A percentile compares a stretch with the other conserved stretches of the same genome.
These are phyloP conservation scores for Escallonia herrerae DNA, from an alignment of 129 eudicot species.

Conservation along the genomic window DNA sequence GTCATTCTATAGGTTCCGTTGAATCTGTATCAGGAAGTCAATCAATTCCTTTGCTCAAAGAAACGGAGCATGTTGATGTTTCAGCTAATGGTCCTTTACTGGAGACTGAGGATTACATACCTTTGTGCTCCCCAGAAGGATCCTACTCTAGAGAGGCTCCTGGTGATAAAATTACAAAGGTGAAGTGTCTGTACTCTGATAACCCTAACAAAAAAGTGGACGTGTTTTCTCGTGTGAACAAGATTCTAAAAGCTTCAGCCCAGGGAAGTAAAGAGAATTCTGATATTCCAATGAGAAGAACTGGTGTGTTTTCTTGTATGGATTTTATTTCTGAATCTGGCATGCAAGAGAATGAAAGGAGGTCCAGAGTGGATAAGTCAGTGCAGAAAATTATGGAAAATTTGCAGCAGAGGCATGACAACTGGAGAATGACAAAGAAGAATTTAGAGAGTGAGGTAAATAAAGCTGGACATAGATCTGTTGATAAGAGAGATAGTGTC, in stretches of 20 bases:
- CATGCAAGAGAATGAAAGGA: not conserved
- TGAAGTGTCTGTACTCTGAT: conserved; percentile 12
- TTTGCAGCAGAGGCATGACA: conserved; percentile 3
- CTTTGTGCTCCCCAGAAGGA: conserved; percentile 5
- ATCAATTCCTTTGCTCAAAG: not conserved
- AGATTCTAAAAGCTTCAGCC: not conserved
- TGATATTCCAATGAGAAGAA: not conserved
- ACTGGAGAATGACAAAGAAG: not conserved
- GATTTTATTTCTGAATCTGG: not conserved
- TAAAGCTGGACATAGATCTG: not conserved
- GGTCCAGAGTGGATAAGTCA: not conserved
- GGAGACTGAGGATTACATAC: conserved; percentile 15
- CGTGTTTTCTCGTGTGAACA: conserved; percentile 13
- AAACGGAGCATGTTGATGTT: not conserved
- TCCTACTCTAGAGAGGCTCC: not conserved
- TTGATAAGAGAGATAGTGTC: not conserved
- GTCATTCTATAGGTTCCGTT: too few relatives aligned
- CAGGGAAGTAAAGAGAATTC: not conserved
- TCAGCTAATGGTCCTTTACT: not conserved
- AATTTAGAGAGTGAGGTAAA: not conserved
- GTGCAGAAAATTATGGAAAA: conserved; percentile 9
- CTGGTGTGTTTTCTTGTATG: not conserved
- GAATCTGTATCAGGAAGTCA: not conserved
- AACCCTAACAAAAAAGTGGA: not conserved
- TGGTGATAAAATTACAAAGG: not conserved